A percentile compares a stretch with the other conserved stretches of the same genome.
phyloP scores from a whole-genome alignment of 2,329 filamentous ascomycete species.

The Fusarium miscanthi region DNA sequence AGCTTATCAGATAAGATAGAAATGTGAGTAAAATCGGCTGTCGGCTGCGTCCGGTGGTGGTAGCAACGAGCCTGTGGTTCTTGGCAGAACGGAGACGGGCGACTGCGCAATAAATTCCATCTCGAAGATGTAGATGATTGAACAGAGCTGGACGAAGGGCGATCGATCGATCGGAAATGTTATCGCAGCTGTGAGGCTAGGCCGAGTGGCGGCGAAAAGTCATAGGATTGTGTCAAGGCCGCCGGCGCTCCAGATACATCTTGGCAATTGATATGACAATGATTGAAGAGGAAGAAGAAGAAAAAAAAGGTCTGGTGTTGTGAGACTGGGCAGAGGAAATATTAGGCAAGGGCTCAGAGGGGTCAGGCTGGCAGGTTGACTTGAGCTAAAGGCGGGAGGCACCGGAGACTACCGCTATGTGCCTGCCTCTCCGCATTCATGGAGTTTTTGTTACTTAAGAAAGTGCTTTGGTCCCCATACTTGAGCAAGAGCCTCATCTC shows the following conservation, averaged over 20 bases:
- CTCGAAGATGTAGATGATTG: neutral
- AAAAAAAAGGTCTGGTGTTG: neutral
- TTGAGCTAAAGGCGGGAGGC: conserved; percentile 18
- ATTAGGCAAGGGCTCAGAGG: neutral
- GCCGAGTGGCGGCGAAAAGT: neutral
- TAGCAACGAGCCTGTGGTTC: neutral
- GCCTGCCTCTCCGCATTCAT: neutral
- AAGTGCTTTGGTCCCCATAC: neutral
- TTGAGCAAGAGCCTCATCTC: neutral
- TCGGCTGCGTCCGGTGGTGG: conserved; percentile 37
- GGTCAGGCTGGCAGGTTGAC: neutral
- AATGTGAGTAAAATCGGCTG: conserved; percentile 16
- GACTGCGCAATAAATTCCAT: conserved; percentile 16
- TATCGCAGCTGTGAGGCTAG: neutral
- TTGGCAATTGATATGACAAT: neutral
- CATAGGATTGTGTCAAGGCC: neutral
- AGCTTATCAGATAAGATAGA: conserved; percentile 36
- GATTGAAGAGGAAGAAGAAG: neutral
- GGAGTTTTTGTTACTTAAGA: conserved; percentile 1
- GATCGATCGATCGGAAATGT: neutral
- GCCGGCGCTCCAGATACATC: neutral
- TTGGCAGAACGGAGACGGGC: conserved; percentile 28
- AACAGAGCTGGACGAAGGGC: neutral
- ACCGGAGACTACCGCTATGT: conserved; percentile 1
- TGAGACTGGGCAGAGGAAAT: neutral